phyloP scores from a whole-genome alignment of 768 basidiomycete genomes.

The Tricholomella constricta region DNA sequence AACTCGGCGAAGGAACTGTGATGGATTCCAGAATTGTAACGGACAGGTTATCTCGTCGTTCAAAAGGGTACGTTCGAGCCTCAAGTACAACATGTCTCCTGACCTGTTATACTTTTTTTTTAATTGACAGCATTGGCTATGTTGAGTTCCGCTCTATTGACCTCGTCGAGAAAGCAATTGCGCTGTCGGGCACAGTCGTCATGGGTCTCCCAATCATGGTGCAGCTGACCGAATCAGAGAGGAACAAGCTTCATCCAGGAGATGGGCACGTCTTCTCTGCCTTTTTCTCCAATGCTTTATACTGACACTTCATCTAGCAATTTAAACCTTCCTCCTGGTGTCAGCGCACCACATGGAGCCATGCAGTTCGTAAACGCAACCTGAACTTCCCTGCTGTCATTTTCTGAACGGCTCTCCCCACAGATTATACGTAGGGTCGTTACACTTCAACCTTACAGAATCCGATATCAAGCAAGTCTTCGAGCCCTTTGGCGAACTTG shows the following conservation, averaged over 20 bases:
- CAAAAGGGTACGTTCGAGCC: conserved; percentile 80
- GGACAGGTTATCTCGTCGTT: conserved; percentile 90
- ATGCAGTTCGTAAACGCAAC: conserved; percentile 66
- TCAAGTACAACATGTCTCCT: not conserved
- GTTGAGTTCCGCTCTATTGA: conserved; percentile 94
- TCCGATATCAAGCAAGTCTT: conserved; percentile 99
- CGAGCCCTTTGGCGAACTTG: conserved; percentile 96
- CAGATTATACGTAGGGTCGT: conserved; percentile 94
- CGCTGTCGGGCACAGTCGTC: conserved; percentile 90
- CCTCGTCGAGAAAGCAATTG: conserved; percentile 87
- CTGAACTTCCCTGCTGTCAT: not conserved
- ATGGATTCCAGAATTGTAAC: conserved; percentile 97
- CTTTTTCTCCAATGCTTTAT: not conserved
- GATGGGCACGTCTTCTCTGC: conserved; percentile 64
- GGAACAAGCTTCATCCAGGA: conserved; percentile 86
- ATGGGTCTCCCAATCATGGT: conserved; percentile 99
- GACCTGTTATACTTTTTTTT: conserved; percentile 4
- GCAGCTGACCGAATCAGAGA: conserved; percentile 95
- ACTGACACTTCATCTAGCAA: conserved; percentile 47
- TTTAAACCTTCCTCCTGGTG: conserved; percentile 82
- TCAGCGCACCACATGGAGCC: conserved; percentile 75
- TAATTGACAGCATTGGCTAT: conserved; percentile 90
- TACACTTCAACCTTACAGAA: conserved; percentile 96
- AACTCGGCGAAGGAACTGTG: conserved; percentile 90
- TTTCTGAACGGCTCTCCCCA: not conserved